Evolutionary conservation across 257 asterid species (phyloP).

Genomic region (Asclepias syriaca): DNA sequence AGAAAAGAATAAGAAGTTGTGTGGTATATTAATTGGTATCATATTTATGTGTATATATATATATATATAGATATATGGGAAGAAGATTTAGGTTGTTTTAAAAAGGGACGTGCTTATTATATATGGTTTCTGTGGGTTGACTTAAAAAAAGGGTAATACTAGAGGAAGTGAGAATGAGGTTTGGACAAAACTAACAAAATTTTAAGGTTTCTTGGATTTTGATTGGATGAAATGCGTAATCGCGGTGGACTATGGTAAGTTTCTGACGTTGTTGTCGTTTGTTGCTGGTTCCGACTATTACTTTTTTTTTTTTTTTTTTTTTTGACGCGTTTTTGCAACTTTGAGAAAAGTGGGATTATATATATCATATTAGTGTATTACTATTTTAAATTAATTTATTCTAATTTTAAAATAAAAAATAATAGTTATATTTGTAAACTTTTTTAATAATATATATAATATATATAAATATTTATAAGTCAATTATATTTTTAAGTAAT

Average conservation of each 20-base stretch:
- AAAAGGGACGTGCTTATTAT: neutral
- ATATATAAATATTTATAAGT: no score
- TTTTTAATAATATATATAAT: no score
- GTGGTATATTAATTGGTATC: neutral
- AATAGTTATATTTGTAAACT: no score
- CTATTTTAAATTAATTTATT: no score
- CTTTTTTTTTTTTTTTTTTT: neutral
- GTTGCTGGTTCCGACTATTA: neutral
- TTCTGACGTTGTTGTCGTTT: neutral
- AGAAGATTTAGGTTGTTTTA: neutral
- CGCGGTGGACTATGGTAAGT: neutral
- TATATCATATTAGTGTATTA: no score
- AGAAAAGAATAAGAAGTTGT: neutral
- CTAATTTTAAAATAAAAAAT: no score
- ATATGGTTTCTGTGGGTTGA: neutral
- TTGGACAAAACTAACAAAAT: neutral
- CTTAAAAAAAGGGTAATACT: neutral
- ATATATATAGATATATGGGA: neutral
- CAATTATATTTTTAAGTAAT: no score
- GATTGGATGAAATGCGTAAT: slow-evolving; percentile 1
- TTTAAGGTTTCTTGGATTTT: neutral
- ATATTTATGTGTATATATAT: neutral
- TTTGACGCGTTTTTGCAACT: neutral
- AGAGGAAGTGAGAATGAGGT: neutral
- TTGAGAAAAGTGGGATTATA: neutral